Base-by-base conservation (phyloP, 495 filamentous ascomycete genomes). In the Aspergillus biplanus region DNA sequence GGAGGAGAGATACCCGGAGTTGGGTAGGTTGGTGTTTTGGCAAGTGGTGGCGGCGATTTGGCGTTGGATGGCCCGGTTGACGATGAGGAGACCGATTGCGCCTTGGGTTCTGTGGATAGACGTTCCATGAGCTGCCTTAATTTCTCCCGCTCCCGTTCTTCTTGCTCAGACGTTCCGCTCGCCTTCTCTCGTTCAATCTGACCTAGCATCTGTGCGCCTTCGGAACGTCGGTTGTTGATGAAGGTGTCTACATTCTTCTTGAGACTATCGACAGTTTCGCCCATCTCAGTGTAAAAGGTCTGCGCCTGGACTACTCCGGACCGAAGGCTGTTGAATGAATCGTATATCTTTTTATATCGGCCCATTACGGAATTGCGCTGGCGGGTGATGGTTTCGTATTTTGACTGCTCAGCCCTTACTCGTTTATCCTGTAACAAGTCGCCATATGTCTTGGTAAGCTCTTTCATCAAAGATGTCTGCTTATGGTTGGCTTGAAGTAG, bases 201-300 rank as follows among this genome's bases (percentile, higher is more conserved):
- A 65, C 83, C 85, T 7, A 99, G 82, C 31, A 98, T 82, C 69
- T 96, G 91, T 2, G 93, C 92, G 18, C 95, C 95, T 76, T 99
- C 95, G 1, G 92, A 89, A 50, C 93, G 84, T 37, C 95, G 86
- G 69, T 98, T 99, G 80, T 90, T 94, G 60, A 99, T 94, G 72
- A 98, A 99, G 4, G 89, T 90, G 67, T 97, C 93, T 12, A 98
- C 94, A 68, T 99, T 99, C 81, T 97, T 94, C 62, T 91, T 87
- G n/a, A 98, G 80, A 69, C 90, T 96, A 49, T 97, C 92, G 3
- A 96, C 93, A 1, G 93, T 97, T 56, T 98, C 92, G 66, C 85
- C 89, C 92, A 98, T 99, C 71, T 98, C 95, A 6, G 84, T 85
- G 72, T 99, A 99, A 84, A 97, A 99, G 34, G 86, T 89, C 70